Evolutionary conservation across 345 rosid species (phyloP).

Genomic region (Salix exigua): DNA sequence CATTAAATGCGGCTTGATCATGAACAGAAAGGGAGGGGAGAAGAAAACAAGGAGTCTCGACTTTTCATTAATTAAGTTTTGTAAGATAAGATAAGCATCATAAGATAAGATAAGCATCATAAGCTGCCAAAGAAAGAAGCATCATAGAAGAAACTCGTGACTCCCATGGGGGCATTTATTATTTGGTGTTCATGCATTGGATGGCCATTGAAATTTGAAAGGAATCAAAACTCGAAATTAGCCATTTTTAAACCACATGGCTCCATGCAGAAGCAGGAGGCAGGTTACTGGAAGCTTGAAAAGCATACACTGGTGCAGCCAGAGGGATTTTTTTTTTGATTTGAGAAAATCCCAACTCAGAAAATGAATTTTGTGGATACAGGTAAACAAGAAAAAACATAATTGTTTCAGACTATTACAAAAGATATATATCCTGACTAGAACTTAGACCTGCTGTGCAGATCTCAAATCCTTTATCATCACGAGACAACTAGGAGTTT

Average conservation of each 20-base stretch:
- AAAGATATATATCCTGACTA: no score
- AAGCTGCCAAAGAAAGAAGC: neutral
- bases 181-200: neutral
- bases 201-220: neutral
- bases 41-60: neutral
- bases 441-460: no score
- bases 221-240: neutral
- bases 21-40: neutral
- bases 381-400: no score
- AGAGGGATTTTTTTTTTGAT: neutral
- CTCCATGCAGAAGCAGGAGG: neutral
- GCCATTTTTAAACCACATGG: neutral
- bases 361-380: no score
- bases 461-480: no score
- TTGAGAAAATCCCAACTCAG: no score
- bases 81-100: neutral
- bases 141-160: no score
- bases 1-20: neutral
- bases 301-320: neutral
- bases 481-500: neutral
- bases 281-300: neutral
- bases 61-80: neutral
- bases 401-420: no score
- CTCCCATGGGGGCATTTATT: neutral
- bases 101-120: neutral